These are phyloP conservation scores for Sporobolomyces phaffii DNA, from an alignment of 768 basidiomycete species.

Conservation along the genomic window DNA sequence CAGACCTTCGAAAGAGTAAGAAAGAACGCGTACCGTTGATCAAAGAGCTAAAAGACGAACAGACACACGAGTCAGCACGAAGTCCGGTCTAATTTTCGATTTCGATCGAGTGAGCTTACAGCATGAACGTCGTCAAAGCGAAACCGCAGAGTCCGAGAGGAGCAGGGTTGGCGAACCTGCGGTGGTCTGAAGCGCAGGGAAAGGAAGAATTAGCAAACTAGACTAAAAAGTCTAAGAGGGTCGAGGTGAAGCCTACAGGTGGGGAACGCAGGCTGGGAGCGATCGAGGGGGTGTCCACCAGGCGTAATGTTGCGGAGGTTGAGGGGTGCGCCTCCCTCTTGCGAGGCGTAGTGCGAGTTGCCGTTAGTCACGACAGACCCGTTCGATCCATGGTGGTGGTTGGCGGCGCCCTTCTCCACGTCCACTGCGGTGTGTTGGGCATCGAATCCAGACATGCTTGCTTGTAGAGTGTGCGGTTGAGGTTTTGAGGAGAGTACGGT, in stretches of 20 bases:
- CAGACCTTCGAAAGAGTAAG: no score
- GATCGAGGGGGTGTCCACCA: conserved; percentile 27
- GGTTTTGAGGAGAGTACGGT: neutral
- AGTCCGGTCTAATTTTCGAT: neutral
- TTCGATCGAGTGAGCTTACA: conserved; percentile 10
- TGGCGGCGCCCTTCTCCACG: conserved; percentile 18
- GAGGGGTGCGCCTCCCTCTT: conserved; percentile 32
- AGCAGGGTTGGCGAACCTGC: conserved; percentile 39
- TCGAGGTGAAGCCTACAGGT: no score
- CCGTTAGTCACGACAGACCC: neutral
- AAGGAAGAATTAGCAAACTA: no score
- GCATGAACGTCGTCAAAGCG: conserved; percentile 47
- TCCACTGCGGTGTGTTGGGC: conserved; percentile 13
- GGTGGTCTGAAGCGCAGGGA: no score
- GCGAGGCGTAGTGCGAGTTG: conserved; percentile 16
- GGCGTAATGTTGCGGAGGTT: conserved; percentile 33
- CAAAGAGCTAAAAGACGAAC: conserved; percentile 14
- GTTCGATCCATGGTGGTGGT: neutral
- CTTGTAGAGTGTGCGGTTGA: neutral
- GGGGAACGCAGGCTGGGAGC: conserved; percentile 43
- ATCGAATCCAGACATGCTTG: conserved; percentile 7
- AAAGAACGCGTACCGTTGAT: conserved; percentile 16
- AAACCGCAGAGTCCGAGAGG: conserved; percentile 38
- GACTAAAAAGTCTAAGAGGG: neutral
- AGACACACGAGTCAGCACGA: no score